Conservation (phyloP, 371 early-diverging fungal species). For the Mortierella sp. region DNA sequence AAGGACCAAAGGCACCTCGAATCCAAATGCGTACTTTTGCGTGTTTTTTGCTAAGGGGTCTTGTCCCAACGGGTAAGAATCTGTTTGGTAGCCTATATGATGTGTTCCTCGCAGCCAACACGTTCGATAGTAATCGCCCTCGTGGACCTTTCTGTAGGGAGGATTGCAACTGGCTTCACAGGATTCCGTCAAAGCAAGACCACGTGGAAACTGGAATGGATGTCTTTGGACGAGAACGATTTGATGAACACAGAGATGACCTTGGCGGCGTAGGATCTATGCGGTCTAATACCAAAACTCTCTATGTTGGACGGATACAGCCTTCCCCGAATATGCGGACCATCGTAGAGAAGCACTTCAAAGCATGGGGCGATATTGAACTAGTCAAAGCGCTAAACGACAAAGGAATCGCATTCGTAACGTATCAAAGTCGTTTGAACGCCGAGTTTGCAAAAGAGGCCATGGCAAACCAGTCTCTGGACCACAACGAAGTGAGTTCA, state of each 20-base stretch:
- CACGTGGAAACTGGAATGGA: conserved; percentile 75
- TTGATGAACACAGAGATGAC: conserved; percentile 83
- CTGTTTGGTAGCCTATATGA: neutral
- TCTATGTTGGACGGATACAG: conserved; percentile 84
- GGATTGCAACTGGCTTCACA: conserved; percentile 80
- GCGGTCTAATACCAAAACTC: conserved; percentile 74
- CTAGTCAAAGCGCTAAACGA: conserved; percentile 66
- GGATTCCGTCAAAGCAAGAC: conserved; percentile 76
- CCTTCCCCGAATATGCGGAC: conserved; percentile 65
- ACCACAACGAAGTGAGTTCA: conserved; percentile 63
- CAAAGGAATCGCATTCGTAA: conserved; percentile 86
- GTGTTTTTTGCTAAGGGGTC: conserved; percentile 87
- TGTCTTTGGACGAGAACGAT: conserved; percentile 86
- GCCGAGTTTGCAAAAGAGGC: conserved; percentile 94
- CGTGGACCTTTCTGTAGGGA: conserved; percentile 9
- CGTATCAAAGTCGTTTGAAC: conserved; percentile 72
- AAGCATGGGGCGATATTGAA: conserved; percentile 83
- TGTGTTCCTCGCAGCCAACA: too few relatives aligned
- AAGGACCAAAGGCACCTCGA: conserved; percentile 73
- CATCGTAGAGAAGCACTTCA: conserved; percentile 75
- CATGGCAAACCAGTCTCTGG: conserved; percentile 85
- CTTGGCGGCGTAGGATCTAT: conserved; percentile 92
- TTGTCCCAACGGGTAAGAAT: conserved; percentile 71
- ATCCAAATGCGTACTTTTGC: conserved; percentile 77
- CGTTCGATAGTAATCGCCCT: conserved; percentile 30